phyloP scores from a whole-genome alignment of 306 rosid genomes.

The Cicer judaicum region DNA sequence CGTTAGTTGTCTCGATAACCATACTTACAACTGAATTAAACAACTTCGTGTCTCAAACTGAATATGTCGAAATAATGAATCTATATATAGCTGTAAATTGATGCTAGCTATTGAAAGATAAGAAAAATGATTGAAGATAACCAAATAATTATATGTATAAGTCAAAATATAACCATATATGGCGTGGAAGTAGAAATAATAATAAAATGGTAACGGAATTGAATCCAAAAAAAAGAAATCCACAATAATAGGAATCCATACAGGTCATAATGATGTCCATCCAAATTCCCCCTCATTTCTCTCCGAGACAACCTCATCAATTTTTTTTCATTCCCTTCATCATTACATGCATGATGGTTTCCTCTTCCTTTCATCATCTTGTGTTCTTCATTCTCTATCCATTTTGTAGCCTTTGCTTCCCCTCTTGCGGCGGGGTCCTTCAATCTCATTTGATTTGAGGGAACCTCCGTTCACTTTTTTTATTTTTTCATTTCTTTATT shows the following conservation, averaged over 20 bases:
- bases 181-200: conserved; percentile 31
- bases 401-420: conserved; percentile 39
- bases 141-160: too few species aligned
- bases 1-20: too few species aligned
- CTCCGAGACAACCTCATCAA: conserved; percentile 51
- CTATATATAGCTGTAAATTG: too few species aligned
- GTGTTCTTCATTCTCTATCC: conserved; percentile 20
- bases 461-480: conserved; percentile 55
- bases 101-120: too few species aligned
- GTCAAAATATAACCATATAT: conserved; percentile 4
- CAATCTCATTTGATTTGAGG: conserved; percentile 65
- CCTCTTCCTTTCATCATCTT: conserved; percentile 40
- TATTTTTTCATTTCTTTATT: background rate
- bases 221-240: conserved; percentile 25
- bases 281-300: conserved; percentile 44
- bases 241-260: conserved; percentile 43
- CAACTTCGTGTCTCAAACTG: too few species aligned
- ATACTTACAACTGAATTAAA: too few species aligned
- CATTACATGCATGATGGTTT: conserved; percentile 48
- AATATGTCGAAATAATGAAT: too few species aligned
- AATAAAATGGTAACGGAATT: background rate
- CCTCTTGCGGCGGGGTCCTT: conserved; percentile 76
- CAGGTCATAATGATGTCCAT: conserved; percentile 45
- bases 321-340: conserved; percentile 10
- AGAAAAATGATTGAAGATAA: too few species aligned